Percentiles rank a stretch among this genome's conserved stretches.
phyloP scores from a whole-genome alignment of 2,329 filamentous ascomycete genomes.

The Chrysoporthe puriensis region DNA sequence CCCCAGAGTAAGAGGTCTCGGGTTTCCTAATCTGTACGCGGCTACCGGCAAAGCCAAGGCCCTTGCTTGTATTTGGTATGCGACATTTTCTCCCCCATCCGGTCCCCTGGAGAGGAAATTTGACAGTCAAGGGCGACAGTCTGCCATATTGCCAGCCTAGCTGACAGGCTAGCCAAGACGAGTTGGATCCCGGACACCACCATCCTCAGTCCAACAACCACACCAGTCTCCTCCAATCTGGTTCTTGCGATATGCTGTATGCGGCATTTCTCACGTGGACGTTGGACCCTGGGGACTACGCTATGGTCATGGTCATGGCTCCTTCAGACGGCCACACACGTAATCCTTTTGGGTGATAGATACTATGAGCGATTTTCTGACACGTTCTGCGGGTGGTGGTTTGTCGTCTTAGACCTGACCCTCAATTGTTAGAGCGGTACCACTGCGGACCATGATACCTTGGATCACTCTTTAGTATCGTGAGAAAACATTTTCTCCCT shows the following conservation, averaged over 20 bases:
- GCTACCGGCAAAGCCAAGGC: neutral
- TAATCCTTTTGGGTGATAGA: neutral
- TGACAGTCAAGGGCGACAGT: constrained; percentile 2
- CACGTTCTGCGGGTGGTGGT: neutral
- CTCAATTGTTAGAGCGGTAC: neutral
- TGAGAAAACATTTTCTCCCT: neutral
- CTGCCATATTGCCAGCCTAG: neutral
- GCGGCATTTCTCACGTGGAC: constrained; percentile 1
- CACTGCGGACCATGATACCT: neutral
- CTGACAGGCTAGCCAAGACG: constrained; percentile 1
- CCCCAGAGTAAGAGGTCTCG: neutral
- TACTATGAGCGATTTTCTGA: constrained; percentile 10
- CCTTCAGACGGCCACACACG: neutral
- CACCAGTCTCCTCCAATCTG: neutral
- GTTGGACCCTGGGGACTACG: neutral
- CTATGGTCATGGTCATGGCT: neutral
- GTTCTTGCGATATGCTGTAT: neutral
- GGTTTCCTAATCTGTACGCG: neutral
- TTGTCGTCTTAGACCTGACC: neutral
- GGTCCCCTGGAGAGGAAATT: neutral
- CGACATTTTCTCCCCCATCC: neutral
- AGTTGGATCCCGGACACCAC: neutral
- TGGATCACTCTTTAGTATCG: neutral
- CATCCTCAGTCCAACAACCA: neutral
- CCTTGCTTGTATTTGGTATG: neutral